Evolutionary conservation across 257 asterid species (phyloP).

Genomic region (Solanum infundibuliforme): DNA sequence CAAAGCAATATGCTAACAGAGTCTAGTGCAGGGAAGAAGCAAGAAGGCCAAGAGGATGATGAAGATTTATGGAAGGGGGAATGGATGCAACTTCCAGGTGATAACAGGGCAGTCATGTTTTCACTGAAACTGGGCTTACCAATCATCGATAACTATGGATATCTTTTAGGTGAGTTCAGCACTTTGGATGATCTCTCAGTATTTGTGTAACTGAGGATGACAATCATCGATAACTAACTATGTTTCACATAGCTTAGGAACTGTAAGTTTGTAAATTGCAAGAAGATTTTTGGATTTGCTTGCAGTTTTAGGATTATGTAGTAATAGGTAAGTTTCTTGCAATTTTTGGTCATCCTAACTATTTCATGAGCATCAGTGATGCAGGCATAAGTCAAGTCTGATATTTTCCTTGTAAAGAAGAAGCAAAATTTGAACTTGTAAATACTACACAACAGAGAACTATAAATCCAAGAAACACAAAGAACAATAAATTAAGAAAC

Average conservation of each 20-base stretch:
- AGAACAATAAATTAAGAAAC: too few relatives aligned
- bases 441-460: too few relatives aligned
- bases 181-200: neutral
- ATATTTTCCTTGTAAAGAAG: neutral
- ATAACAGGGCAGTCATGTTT: neutral
- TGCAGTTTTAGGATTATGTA: neutral
- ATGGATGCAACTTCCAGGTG: neutral
- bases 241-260: neutral
- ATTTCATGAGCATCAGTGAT: too few relatives aligned
- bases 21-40: neutral
- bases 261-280: neutral
- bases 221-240: neutral
- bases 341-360: neutral
- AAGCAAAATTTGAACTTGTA: too few relatives aligned
- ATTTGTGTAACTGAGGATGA: neutral
- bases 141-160: neutral
- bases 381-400: neutral
- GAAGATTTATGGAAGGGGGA: neutral
- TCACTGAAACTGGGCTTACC: neutral
- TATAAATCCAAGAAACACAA: too few relatives aligned
- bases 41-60: neutral
- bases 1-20: neutral
- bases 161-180: neutral
- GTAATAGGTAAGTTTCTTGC: neutral
- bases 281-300: neutral